Conservation (phyloP, 1,139 yeast genomes). For the Kodamaea suecica region DNA sequence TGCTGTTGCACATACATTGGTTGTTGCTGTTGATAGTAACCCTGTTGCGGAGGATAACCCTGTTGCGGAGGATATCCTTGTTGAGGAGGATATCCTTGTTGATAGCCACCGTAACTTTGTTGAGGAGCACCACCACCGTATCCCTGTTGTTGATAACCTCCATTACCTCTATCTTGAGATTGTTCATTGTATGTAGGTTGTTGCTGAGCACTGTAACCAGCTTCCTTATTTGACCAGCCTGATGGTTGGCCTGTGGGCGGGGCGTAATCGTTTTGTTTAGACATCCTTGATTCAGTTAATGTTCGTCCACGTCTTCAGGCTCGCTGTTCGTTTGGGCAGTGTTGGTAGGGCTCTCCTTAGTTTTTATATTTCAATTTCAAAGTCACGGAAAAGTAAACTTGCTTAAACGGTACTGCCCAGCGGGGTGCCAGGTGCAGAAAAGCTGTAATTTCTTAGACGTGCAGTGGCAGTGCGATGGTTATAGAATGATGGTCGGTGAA, state of each 20-base stretch:
- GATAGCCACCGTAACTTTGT: constrained; percentile 16
- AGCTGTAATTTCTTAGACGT: no score
- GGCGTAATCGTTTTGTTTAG: constrained; percentile 19
- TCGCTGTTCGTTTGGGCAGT: no score
- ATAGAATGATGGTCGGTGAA: no score
- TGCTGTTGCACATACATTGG: constrained; percentile 66
- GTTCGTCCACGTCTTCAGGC: no score
- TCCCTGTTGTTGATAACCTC: constrained; percentile 36
- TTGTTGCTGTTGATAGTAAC: constrained; percentile 51
- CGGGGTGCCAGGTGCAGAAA: no score
- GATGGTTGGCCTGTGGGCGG: constrained; percentile 51
- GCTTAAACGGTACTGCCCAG: no score
- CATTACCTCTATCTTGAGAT: constrained; percentile 30
- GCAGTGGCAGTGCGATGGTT: no score
- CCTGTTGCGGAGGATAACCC: constrained; percentile 24
- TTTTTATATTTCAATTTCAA: no score
- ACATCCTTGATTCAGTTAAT: constrained; percentile 10
- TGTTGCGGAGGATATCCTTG: constrained; percentile 22
- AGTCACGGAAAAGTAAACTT: no score
- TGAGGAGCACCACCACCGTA: constrained; percentile 25
- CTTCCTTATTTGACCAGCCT: constrained; percentile 28
- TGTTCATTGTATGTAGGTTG: constrained; percentile 33
- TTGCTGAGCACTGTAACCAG: constrained; percentile 33
- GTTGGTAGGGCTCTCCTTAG: no score
- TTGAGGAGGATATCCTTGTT: constrained; percentile 17